phyloP scores from a whole-genome alignment of 164 flowering plant species.

The Berberis vulgaris region DNA sequence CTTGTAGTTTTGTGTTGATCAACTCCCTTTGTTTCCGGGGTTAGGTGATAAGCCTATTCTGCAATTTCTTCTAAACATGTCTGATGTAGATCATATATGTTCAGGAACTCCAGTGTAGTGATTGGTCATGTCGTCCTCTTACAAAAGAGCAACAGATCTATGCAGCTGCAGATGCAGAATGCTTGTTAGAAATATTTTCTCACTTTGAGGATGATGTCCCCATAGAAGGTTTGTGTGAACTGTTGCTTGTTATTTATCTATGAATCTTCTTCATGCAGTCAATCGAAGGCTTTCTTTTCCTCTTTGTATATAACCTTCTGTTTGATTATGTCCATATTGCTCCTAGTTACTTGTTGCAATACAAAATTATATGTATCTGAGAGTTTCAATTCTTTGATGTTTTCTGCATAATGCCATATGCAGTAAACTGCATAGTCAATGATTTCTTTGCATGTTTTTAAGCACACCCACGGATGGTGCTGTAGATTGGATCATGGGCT shows the following conservation, averaged over 20 bases:
- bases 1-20: neutral
- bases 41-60: neutral
- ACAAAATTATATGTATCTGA: no score
- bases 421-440: no score
- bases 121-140: slow-evolving; percentile 93
- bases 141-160: slow-evolving; percentile 75
- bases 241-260: neutral
- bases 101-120: slow-evolving; percentile 98
- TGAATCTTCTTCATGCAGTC: neutral
- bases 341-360: no score
- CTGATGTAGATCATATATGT: slow-evolving; percentile 11
- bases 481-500: no score
- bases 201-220: slow-evolving; percentile 41
- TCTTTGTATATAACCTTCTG: no score
- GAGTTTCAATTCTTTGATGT: no score
- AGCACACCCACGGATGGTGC: no score
- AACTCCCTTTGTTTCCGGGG: neutral
- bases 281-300: neutral
- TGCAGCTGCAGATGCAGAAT: slow-evolving; percentile 90
- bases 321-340: no score
- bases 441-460: no score
- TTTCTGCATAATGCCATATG: no score
- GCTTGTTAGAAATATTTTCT: slow-evolving; percentile 66
- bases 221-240: slow-evolving; percentile 46
- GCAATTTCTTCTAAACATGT: neutral